Evolutionary conservation across 2,329 filamentous ascomycete genomes (phyloP), one percentile per base, ranked within the genome.

Genomic region (Arthrobotrys entomopaga): DNA sequence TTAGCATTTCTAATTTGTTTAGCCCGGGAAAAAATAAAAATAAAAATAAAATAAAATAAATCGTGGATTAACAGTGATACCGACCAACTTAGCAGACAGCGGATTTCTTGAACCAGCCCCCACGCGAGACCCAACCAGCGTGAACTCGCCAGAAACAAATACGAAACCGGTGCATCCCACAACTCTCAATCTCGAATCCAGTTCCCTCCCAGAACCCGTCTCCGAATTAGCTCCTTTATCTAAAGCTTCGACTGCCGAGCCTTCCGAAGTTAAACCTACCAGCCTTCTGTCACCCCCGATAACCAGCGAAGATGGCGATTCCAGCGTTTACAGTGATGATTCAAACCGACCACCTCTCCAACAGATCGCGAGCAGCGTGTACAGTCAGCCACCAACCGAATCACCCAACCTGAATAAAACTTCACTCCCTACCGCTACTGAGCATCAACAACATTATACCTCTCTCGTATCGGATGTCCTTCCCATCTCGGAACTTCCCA

Each of bases 321-420:
- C 67, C 15, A 72, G 67, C 48, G 46, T 72, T 26, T 65, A 72
- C 38, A 72, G 67, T 26, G 67, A 72, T 46, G 67, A 72, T 54
- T 65, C 60, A 3, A 72, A 42, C 26, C 49, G 60, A 16, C 54
- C 60, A 19, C 49, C 43, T 2, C 16, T 72, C 11, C 67, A 65
- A 38, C 67, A 72, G 38, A 54, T 72, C 22, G 59, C 34, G 26
- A 72, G 67, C 29, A 60, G 54, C 50, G 60, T 53, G 2, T 72
- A 65, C 24, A 58, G 67, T 15, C 60, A 57, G 24, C n/a, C 42
- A 11, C 7, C 63, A 8, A 48, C 40, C 15, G 29, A 34, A 34
- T 65, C 58, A n/a, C 66, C 66, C 11, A 34, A 26, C 3, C 38
- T 65, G 19, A 65, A 42, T 19, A 20, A 52, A 40, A 29, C 58